Conservation (phyloP, 352 stramenopile species). For the Phytophthora pisi region DNA sequence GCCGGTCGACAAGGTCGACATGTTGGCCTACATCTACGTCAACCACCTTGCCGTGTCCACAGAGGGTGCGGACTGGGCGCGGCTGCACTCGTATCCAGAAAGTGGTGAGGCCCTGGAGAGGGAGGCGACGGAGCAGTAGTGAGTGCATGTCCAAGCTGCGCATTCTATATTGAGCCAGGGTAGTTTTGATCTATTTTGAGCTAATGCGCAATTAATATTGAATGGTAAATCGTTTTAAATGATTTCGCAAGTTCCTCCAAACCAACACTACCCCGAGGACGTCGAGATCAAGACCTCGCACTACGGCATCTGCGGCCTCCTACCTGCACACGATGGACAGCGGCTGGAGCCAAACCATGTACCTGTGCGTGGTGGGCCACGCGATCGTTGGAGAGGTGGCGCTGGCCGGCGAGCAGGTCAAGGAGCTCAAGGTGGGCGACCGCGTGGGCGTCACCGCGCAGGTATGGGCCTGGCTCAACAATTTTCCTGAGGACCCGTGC, state of each 20-base stretch:
- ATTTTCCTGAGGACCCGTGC: no score
- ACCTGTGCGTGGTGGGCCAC: constrained; percentile 53
- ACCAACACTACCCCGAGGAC: no score
- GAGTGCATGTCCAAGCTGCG: no score
- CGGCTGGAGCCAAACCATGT: constrained; percentile 33
- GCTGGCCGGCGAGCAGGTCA: constrained; percentile 7
- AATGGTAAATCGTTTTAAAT: no score
- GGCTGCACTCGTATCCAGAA: not conserved
- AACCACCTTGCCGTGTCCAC: not conserved
- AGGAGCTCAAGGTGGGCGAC: constrained; percentile 24
- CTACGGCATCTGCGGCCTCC: constrained; percentile 30
- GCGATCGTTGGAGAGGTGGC: constrained; percentile 39
- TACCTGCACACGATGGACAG: constrained; percentile 31
- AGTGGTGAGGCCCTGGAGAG: not conserved
- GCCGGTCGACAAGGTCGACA: not conserved
- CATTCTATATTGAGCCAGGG: no score
- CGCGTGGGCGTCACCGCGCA: constrained; percentile 23
- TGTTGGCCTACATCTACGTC: not conserved
- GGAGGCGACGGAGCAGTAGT: no score
- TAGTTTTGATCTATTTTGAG: no score
- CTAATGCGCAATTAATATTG: no score
- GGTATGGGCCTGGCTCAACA: not conserved
- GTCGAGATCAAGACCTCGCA: constrained; percentile 13
- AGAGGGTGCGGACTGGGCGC: not conserved
- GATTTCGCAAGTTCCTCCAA: no score